A percentile compares a stretch with the other conserved stretches of the same genome.
Conservation (phyloP, 495 filamentous ascomycete species). For the Hyaloscypha bicolor region DNA sequence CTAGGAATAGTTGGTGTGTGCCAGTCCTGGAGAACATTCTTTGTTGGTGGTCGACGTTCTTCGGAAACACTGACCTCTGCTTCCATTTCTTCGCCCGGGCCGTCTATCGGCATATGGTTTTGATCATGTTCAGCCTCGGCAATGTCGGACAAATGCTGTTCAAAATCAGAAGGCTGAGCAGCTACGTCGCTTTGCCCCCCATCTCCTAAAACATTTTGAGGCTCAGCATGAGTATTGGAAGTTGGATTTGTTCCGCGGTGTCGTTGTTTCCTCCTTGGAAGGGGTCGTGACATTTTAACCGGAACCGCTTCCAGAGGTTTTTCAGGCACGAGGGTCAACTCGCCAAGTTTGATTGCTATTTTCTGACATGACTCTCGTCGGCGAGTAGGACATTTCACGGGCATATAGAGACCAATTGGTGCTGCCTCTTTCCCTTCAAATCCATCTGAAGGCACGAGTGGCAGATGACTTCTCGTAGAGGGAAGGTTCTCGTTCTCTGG, state of each 20-base stretch:
- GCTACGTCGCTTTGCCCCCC: not conserved
- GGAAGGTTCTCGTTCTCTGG: not conserved
- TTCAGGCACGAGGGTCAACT: conserved; percentile 23
- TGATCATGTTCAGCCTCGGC: not conserved
- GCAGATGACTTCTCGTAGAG: not conserved
- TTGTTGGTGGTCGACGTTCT: not conserved
- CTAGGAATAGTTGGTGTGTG: not conserved
- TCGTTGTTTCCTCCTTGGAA: not conserved
- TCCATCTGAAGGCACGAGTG: conserved; percentile 18
- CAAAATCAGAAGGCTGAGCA: not conserved
- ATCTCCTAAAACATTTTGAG: not conserved
- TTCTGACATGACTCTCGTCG: not conserved
- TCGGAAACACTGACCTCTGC: not conserved
- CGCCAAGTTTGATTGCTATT: conserved; percentile 6
- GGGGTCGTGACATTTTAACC: not conserved
- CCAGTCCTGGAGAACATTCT: not conserved
- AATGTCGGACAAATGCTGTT: not conserved
- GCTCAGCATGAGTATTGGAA: not conserved
- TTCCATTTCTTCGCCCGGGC: not conserved
- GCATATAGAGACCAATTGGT: conserved; percentile 19
- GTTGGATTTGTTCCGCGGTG: not conserved
- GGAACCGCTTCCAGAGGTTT: not conserved
- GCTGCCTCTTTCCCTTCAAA: conserved; percentile 29
- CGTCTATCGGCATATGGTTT: not conserved
- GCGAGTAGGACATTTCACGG: not conserved